Conservation (phyloP, 2,329 filamentous ascomycete species). For the Sclerotiophoma versabilis region DNA sequence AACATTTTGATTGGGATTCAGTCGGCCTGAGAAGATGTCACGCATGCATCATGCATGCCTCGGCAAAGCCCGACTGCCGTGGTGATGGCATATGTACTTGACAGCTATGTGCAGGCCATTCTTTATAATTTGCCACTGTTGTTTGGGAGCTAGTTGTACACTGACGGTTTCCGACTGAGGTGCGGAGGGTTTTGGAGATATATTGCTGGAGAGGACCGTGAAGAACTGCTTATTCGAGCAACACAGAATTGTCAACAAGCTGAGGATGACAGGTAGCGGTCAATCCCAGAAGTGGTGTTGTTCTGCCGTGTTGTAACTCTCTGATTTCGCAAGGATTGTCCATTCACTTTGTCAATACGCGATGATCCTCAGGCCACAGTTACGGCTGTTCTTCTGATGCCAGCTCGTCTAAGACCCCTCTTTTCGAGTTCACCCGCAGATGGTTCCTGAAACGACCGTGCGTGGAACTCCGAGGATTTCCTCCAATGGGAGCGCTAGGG, state of each 20-base stretch:
- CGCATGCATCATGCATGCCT: background rate
- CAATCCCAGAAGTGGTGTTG: background rate
- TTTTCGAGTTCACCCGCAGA: conserved; percentile 3
- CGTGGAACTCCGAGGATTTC: background rate
- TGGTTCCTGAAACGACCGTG: conserved; percentile 1
- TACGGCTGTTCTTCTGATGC: background rate
- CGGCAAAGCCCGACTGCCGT: background rate
- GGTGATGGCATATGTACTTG: background rate
- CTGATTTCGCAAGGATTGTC: background rate
- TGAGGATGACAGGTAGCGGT: background rate
- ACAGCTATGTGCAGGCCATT: too few relatives aligned
- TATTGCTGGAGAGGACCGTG: background rate
- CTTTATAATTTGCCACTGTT: background rate
- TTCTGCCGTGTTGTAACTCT: conserved; percentile 1
- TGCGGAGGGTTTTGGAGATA: background rate
- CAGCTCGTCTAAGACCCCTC: background rate
- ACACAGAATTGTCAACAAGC: background rate
- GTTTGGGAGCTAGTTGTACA: background rate
- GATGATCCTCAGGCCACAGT: background rate
- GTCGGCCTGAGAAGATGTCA: background rate
- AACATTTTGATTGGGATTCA: background rate
- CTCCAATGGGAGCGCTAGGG: conserved; percentile 3
- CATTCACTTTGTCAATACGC: background rate
- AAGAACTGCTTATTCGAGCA: background rate
- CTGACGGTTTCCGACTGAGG: background rate